Percentiles rank a stretch among this genome's conserved stretches.
Evolutionary conservation across 371 early-diverging fungal species (phyloP).

Genomic region (Catenaria anguillulae): DNA sequence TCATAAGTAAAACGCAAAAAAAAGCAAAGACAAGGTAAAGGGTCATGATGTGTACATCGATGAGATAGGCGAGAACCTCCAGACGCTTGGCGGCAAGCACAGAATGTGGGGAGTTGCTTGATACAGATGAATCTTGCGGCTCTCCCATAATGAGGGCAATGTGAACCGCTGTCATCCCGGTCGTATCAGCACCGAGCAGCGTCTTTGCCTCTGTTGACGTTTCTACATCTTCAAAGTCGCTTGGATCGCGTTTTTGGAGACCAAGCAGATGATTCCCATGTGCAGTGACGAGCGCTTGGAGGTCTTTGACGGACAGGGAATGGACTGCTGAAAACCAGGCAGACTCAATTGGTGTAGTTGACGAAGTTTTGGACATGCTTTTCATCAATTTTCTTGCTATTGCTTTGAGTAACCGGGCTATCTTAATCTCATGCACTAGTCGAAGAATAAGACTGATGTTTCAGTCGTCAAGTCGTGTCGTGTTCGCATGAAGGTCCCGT

Average conservation of each 20-base stretch:
- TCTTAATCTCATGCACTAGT: no score
- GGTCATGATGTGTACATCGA: neutral
- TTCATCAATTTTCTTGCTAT: no score
- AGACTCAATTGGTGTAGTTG: no score
- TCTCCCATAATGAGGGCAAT: neutral
- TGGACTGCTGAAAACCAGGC: no score
- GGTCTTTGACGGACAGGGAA: no score
- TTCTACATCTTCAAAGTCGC: neutral
- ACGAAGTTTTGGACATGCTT: no score
- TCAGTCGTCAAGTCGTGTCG: no score
- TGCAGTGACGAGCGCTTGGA: no score
- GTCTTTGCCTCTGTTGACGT: neutral
- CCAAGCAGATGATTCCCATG: neutral
- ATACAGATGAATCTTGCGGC: neutral
- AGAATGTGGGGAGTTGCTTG: neutral
- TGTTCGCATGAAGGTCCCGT: no score
- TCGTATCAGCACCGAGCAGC: neutral
- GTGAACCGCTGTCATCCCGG: conserved; percentile 1
- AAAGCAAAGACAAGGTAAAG: neutral
- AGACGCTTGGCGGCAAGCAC: neutral
- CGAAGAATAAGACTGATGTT: no score
- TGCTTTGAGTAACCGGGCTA: no score
- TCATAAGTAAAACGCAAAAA: no score
- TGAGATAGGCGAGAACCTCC: neutral
- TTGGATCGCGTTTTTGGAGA: neutral